Base-by-base conservation (phyloP, 2,329 filamentous ascomycete genomes). In the Penicillium vulpinum region DNA sequence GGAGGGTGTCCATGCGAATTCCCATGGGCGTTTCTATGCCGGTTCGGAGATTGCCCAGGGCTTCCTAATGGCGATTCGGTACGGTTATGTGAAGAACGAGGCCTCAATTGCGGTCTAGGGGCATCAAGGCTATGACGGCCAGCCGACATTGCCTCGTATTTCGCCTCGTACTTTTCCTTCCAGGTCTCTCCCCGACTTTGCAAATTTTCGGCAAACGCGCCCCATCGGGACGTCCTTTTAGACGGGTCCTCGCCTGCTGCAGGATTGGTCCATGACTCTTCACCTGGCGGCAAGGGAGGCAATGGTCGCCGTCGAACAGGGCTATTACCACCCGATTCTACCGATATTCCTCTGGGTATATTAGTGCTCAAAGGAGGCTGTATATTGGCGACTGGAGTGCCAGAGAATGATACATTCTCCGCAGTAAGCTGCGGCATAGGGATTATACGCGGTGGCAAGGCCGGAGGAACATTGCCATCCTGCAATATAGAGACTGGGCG, bases 51-150 rank as follows among this genome's bases (percentile, higher is more conserved):
- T 38, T 69, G 67, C 6, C 62, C 66, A n/a, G 69, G 63, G 26
- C 66, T 73, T 58, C 63, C 61, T 9, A 62, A 55, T 13, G 67
- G 61, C 15, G 65, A 68, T 5, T 45, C 53, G 29, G 54, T 50
- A 29, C 60, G 59, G 26, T 60, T 51, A 36, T 63, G 58, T 21
- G 66, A 59, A 21, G 62, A 55, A 39, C 61, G 64, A 50, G 69
- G 69, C 22, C 62, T 62, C 39, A 70, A 53, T 28, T 56, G 61
- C 2, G 67, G 65, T 41, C 68, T 64, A 18, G 61, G 54, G 18
- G 66, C 62, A 54, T 74, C 72, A 46, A 73, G 57, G 55, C 70
- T 73, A 51, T 66, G 61, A 39, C 70, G 71, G 28, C 66, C 64
- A 4, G 62, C 51, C 10, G 64, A 58, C 22, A 64, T 26, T 4